Evolutionary conservation across 129 eudicot genomes (phyloP).

Genomic region (Ambrosia artemisiifolia): DNA sequence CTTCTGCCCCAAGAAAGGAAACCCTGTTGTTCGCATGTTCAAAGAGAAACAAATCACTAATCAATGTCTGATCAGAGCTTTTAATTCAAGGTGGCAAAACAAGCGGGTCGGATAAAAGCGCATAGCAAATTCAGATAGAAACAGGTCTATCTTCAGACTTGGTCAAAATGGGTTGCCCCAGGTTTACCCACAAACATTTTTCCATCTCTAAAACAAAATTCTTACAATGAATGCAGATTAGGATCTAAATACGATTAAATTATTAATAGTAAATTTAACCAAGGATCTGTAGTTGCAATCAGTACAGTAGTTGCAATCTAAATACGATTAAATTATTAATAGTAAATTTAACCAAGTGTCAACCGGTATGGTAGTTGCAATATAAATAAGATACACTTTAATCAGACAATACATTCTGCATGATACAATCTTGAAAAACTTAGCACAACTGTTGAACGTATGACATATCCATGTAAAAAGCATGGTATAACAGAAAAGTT

Average conservation of each 20-base stretch:
- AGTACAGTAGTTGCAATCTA: no score
- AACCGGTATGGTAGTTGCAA: no score
- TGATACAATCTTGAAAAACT: neutral
- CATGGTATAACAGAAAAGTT: neutral
- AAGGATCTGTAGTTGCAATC: no score
- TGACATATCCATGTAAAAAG: slow-evolving; percentile 15
- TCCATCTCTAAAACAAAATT: neutral
- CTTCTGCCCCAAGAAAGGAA: slow-evolving; percentile 85
- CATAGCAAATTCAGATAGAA: neutral
- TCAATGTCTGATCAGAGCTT: neutral
- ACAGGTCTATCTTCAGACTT: neutral
- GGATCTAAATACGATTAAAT: neutral
- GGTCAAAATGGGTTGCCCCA: neutral
- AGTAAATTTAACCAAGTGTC: no score
- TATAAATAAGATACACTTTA: no score
- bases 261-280: no score
- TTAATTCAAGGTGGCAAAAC: neutral
- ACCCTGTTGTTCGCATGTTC: slow-evolving; percentile 63
- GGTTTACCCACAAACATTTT: neutral
- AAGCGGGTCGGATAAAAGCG: neutral
- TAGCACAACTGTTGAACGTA: neutral
- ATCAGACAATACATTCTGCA: neutral
- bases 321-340: no score
- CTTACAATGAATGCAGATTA: neutral
- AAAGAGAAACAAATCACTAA: slow-evolving; percentile 8